phyloP scores from a whole-genome alignment of 2,329 filamentous ascomycete species.

The Aspergillus quadrilineatus region DNA sequence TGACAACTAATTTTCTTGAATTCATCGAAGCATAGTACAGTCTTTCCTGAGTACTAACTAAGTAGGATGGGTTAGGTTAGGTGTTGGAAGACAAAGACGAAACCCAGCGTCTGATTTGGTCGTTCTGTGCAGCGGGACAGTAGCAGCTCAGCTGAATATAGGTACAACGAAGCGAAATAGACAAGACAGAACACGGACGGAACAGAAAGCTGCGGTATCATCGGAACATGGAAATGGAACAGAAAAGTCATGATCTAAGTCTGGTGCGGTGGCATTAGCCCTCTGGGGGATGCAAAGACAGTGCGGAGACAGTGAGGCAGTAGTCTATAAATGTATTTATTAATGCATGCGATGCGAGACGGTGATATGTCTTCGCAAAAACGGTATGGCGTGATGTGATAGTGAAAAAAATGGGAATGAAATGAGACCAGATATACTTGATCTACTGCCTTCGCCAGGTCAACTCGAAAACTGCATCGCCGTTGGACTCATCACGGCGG shows the following conservation, averaged over 20 bases:
- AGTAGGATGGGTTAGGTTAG: neutral
- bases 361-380: neutral
- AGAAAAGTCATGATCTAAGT: slow-evolving; percentile 20
- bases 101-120: neutral
- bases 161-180: slow-evolving; percentile 3
- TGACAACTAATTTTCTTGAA: too few species aligned
- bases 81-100: neutral
- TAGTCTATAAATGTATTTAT: slow-evolving; percentile 17
- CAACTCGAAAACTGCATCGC: slow-evolving; percentile 43
- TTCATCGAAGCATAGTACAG: too few species aligned
- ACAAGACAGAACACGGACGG: slow-evolving; percentile 2
- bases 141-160: neutral
- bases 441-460: slow-evolving; percentile 31
- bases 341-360: slow-evolving; percentile 1
- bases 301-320: neutral
- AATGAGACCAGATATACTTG: neutral
- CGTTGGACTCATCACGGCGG: slow-evolving; percentile 41
- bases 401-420: neutral
- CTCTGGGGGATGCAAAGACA: slow-evolving; percentile 9
- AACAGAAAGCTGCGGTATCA: slow-evolving; percentile 12
- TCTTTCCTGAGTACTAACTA: neutral
- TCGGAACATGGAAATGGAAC: slow-evolving; percentile 11
- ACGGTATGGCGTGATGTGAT: neutral
- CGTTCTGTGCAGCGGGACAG: neutral
- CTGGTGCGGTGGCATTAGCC: slow-evolving; percentile 12